Conservation (phyloP, 805 yeast species). For the Maudiozyma barnettii region DNA sequence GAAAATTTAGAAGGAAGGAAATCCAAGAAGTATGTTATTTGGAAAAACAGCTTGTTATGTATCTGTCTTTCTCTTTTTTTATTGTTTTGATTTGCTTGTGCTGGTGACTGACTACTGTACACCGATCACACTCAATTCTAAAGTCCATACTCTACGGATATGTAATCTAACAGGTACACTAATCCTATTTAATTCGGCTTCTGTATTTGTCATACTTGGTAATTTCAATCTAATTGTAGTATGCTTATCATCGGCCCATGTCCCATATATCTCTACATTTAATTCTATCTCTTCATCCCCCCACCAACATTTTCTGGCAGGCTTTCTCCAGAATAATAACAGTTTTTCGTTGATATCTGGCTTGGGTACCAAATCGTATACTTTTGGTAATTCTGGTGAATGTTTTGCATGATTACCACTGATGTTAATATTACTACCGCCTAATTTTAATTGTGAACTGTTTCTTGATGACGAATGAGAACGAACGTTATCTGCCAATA, state of each 20-base stretch:
- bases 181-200: slow-evolving; percentile 13
- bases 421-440: slow-evolving; percentile 12
- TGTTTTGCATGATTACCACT: neutral
- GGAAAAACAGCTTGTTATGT: neutral
- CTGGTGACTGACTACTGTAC: slow-evolving; percentile 45
- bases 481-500: slow-evolving; percentile 49
- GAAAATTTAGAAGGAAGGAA: too few species aligned
- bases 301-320: slow-evolving; percentile 99
- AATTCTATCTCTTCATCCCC: slow-evolving; percentile 47
- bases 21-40: neutral
- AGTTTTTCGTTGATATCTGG: slow-evolving; percentile 47
- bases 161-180: slow-evolving; percentile 57
- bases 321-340: slow-evolving; percentile 90
- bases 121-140: slow-evolving; percentile 85
- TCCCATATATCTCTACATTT: slow-evolving; percentile 27
- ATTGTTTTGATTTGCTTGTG: too few species aligned
- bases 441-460: slow-evolving; percentile 32
- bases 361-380: slow-evolving; percentile 28
- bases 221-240: slow-evolving; percentile 9
- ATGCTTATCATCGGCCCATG: slow-evolving; percentile 11
- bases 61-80: neutral
- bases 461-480: slow-evolving; percentile 49
- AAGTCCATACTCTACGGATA: slow-evolving; percentile 91
- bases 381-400: slow-evolving; percentile 14
- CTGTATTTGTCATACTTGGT: slow-evolving; percentile 10